These are phyloP conservation scores for Juglanconis sp. DNA, from an alignment of 2,329 filamentous ascomycete species.

Conservation along the genomic window DNA sequence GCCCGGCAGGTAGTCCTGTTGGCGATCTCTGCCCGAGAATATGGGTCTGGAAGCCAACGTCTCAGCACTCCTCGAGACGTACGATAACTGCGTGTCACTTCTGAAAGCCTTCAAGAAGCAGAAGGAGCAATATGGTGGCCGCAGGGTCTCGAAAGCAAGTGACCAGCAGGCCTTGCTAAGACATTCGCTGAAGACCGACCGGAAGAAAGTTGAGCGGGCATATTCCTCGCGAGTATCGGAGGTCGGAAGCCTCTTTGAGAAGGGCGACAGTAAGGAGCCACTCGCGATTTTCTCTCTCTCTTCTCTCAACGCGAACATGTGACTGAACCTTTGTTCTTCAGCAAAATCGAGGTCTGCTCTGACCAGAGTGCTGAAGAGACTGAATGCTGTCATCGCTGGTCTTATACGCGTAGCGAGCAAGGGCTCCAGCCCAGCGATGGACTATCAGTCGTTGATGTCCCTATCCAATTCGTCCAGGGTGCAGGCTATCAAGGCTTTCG, in stretches of 20 bases:
- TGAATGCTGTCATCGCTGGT: constrained; percentile 40
- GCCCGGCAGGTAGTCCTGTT: background rate
- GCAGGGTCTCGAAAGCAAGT: constrained; percentile 18
- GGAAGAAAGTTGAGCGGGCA: constrained; percentile 37
- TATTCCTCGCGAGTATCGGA: constrained; percentile 41
- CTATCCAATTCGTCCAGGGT: constrained; percentile 45
- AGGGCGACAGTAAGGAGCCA: constrained; percentile 44
- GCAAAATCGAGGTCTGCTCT: constrained; percentile 32
- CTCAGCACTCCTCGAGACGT: constrained; percentile 43
- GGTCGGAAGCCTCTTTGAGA: constrained; percentile 39
- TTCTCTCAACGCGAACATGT: background rate
- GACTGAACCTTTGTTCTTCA: constrained; percentile 3
- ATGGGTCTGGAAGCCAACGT: constrained; percentile 43
- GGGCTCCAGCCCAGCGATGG: constrained; percentile 32
- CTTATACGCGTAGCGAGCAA: constrained; percentile 35
- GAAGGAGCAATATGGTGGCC: constrained; percentile 11
- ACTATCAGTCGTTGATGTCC: constrained; percentile 44
- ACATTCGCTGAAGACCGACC: constrained; percentile 37
- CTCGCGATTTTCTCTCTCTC: background rate
- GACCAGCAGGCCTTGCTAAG: constrained; percentile 29
- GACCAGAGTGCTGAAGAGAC: constrained; percentile 38
- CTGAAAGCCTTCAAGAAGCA: constrained; percentile 33
- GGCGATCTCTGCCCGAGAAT: constrained; percentile 1
- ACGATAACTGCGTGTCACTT: constrained; percentile 42
- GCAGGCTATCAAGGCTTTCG: constrained; percentile 48